phyloP scores from a whole-genome alignment of 495 filamentous ascomycete species.

The Talaromyces liani region DNA sequence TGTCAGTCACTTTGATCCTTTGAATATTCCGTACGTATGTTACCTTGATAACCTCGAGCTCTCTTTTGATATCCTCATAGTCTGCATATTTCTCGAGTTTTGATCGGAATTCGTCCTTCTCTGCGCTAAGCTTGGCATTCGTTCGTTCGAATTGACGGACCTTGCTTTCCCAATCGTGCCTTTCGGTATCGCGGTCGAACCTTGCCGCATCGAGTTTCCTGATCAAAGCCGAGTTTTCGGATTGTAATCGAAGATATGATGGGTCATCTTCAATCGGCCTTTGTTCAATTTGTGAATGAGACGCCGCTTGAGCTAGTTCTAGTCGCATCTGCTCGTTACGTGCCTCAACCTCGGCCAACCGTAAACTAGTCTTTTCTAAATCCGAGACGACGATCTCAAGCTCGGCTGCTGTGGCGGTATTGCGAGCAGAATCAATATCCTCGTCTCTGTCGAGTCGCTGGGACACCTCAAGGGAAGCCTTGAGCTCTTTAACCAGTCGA shows the following conservation, averaged over 20 bases:
- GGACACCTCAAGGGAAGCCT: slow-evolving; percentile 94
- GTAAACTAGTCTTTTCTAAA: slow-evolving; percentile 77
- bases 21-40: slow-evolving; percentile 2
- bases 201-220: slow-evolving; percentile 76
- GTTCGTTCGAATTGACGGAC: slow-evolving; percentile 42
- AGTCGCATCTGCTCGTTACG: slow-evolving; percentile 89
- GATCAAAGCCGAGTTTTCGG: slow-evolving; percentile 85
- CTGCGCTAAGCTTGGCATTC: slow-evolving; percentile 47
- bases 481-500: slow-evolving; percentile 83
- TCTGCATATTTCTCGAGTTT: slow-evolving; percentile 87
- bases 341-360: slow-evolving; percentile 86
- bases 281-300: slow-evolving; percentile 56
- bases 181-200: slow-evolving; percentile 73
- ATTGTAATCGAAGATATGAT: slow-evolving; percentile 71
- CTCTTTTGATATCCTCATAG: slow-evolving; percentile 92
- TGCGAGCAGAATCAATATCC: slow-evolving; percentile 48
- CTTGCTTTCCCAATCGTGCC: slow-evolving; percentile 64
- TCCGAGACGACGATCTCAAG: slow-evolving; percentile 88
- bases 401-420: slow-evolving; percentile 74
- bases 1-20: slow-evolving; percentile 10
- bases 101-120: slow-evolving; percentile 66
- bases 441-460: slow-evolving; percentile 73
- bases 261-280: slow-evolving; percentile 76
- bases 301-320: slow-evolving; percentile 82
- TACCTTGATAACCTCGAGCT: slow-evolving; percentile 89